These are phyloP conservation scores for Barbarea vulgaris DNA, from an alignment of 345 rosid genomes.

Conservation along the genomic window DNA sequence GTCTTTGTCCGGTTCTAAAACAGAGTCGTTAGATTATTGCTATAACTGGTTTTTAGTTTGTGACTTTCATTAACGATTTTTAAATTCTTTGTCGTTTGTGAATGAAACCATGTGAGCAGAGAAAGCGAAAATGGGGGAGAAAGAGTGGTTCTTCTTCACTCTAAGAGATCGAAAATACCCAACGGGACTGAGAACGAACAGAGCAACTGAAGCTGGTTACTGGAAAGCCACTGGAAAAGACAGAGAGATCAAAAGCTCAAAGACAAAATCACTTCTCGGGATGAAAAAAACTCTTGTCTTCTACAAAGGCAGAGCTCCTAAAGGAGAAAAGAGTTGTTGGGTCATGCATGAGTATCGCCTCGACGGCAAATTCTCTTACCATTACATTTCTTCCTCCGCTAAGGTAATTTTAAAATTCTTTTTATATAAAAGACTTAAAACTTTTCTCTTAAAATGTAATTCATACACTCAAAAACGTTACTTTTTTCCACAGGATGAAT, in stretches of 20 bases:
- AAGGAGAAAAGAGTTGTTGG: conserved; percentile 93
- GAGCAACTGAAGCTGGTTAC: conserved; percentile 97
- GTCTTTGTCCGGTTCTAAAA: background rate
- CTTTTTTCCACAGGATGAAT: conserved; percentile 64
- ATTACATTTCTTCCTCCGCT: conserved; percentile 67
- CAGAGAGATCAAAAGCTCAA: conserved; percentile 84
- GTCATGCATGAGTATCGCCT: conserved; percentile 99
- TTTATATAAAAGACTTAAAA: background rate
- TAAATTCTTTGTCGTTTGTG: background rate
- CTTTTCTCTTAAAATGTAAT: background rate
- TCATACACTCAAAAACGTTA: background rate
- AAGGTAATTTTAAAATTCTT: conserved; percentile 47
- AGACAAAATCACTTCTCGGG: conserved; percentile 78
- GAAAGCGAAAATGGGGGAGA: conserved; percentile 94
- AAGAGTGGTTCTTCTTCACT: conserved; percentile 94
- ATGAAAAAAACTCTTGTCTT: conserved; percentile 96
- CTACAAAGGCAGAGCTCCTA: conserved; percentile 90
- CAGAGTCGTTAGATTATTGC: background rate
- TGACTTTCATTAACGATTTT: background rate
- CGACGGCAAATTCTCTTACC: conserved; percentile 90
- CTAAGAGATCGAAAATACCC: conserved; percentile 89
- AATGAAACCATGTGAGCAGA: conserved; percentile 40
- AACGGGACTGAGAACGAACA: conserved; percentile 87
- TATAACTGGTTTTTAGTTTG: background rate
- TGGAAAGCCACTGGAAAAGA: conserved; percentile 99